Conservation (phyloP, 768 basidiomycete species). For the Hericium alpestre region DNA sequence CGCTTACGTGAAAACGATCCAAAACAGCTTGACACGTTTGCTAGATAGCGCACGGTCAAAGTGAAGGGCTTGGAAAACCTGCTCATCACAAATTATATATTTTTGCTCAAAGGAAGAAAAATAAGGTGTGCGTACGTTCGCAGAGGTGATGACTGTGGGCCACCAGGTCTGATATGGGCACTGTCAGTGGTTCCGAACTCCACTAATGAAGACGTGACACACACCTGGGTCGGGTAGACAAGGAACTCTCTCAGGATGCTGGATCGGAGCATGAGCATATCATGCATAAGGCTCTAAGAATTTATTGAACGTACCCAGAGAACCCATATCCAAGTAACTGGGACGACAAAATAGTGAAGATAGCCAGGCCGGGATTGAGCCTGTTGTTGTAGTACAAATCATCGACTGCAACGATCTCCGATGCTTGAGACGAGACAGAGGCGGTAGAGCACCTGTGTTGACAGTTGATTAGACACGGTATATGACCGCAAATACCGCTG, state of each 20-base stretch:
- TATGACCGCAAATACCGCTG: background rate
- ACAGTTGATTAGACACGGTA: background rate
- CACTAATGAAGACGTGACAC: background rate
- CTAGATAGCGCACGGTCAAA: constrained; percentile 26
- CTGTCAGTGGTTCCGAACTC: too few species aligned
- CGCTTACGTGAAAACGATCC: constrained; percentile 25
- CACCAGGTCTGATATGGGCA: constrained; percentile 9
- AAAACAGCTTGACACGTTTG: constrained; percentile 30
- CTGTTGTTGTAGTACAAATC: constrained; percentile 23
- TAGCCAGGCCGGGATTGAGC: constrained; percentile 32
- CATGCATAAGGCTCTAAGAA: background rate
- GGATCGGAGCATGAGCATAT: background rate
- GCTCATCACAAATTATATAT: background rate
- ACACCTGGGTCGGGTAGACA: constrained; percentile 15
- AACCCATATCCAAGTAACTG: constrained; percentile 34
- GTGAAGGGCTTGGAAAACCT: constrained; percentile 26
- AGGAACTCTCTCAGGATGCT: constrained; percentile 16
- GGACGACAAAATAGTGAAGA: constrained; percentile 30
- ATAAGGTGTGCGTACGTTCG: constrained; percentile 2
- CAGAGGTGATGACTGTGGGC: background rate
- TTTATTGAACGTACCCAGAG: constrained; percentile 17
- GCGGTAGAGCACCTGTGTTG: constrained; percentile 19
- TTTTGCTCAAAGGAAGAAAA: constrained; percentile 4
- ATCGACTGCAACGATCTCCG: constrained; percentile 24
- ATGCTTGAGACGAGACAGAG: constrained; percentile 21